Percentiles rank a stretch among this genome's conserved stretches.
phyloP scores from a whole-genome alignment of 768 basidiomycete genomes.

The Russula vinacea region DNA sequence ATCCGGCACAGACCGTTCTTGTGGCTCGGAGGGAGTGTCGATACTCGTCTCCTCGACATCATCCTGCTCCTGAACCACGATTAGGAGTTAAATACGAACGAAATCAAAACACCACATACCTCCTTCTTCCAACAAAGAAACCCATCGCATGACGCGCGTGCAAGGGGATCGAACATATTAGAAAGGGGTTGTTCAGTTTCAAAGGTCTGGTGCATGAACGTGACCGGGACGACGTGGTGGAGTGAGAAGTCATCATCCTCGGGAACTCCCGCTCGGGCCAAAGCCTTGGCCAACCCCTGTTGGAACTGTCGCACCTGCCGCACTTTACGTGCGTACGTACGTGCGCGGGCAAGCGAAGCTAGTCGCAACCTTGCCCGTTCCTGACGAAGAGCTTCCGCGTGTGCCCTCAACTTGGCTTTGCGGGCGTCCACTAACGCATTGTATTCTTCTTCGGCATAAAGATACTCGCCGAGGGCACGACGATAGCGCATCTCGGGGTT shows the following conservation, averaged over 20 bases:
- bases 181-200: constrained; percentile 1
- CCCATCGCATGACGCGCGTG: neutral
- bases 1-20: neutral
- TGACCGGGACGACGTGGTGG: neutral
- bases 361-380: constrained; percentile 3
- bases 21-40: neutral
- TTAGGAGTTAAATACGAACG: neutral
- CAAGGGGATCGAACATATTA: no score
- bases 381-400: constrained; percentile 7
- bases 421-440: neutral
- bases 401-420: constrained; percentile 3
- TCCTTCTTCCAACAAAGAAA: neutral
- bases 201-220: neutral
- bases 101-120: neutral
- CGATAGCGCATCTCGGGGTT: constrained; percentile 22
- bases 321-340: neutral
- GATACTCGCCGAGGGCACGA: constrained; percentile 18
- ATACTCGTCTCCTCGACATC: neutral
- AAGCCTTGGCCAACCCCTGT: neutral
- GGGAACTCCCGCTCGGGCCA: neutral
- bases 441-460: constrained; percentile 24
- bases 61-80: neutral
- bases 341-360: neutral
- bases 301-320: neutral
- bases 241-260: neutral